phyloP scores from a whole-genome alignment of 176 grass and related monocot genomes.

The Triticum dicoccoides region DNA sequence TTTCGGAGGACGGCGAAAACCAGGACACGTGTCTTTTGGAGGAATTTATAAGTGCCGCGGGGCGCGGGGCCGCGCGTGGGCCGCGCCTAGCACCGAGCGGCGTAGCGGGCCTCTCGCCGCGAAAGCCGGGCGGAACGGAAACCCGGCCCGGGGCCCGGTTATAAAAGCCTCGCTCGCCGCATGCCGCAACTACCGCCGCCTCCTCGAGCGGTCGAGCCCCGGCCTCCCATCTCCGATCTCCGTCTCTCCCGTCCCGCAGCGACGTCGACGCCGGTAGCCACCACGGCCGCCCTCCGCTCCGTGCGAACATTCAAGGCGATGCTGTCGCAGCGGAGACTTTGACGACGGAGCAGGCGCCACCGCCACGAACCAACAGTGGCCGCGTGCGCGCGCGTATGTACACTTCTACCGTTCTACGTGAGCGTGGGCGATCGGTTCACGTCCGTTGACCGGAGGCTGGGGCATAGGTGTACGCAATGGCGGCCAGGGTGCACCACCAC shows the following conservation, averaged over 20 bases:
- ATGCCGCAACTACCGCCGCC: background rate
- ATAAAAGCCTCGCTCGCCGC: background rate
- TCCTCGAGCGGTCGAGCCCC: background rate
- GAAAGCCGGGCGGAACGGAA: background rate
- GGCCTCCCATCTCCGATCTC: background rate
- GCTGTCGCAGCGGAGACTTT: constrained; percentile 6
- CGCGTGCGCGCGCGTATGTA: background rate
- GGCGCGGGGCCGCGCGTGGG: background rate
- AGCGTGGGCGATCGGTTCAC: background rate
- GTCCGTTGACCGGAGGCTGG: background rate
- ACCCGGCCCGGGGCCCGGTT: background rate
- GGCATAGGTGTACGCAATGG: background rate
- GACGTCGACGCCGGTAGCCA: background rate
- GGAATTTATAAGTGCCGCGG: background rate
- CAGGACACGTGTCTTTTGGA: background rate
- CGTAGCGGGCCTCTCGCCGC: background rate
- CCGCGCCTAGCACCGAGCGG: background rate
- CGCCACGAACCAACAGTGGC: background rate
- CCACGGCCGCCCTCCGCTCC: background rate
- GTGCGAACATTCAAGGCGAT: background rate
- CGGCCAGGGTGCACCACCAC: background rate
- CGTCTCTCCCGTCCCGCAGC: background rate
- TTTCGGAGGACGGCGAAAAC: background rate
- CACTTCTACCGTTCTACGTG: no score
- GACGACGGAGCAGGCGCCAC: background rate